Evolutionary conservation across 495 filamentous ascomycete genomes (phyloP).

Genomic region (Daldinia bambusicola): DNA sequence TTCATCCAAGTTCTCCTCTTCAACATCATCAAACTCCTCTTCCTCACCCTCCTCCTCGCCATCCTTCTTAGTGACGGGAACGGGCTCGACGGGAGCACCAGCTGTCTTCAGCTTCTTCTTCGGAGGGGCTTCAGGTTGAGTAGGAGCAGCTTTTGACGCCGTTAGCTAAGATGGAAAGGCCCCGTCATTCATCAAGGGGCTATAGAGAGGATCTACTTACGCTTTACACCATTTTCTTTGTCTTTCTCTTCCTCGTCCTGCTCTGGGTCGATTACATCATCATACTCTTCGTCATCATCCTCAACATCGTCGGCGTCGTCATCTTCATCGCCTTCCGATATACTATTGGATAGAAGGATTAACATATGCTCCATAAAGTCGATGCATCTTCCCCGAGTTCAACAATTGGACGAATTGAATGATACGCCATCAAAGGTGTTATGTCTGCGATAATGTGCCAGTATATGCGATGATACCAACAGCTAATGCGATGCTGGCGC

Average conservation of each 20-base stretch:
- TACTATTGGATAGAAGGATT: constrained; percentile 26
- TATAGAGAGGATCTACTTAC: constrained; percentile 31
- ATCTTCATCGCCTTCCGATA: constrained; percentile 50
- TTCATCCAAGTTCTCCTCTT: constrained; percentile 47
- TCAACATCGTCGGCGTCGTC: constrained; percentile 55
- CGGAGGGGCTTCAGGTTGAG: constrained; percentile 54
- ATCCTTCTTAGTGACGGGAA: constrained; percentile 42
- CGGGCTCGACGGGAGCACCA: constrained; percentile 41
- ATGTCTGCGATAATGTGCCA: constrained; percentile 45
- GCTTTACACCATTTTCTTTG: constrained; percentile 45
- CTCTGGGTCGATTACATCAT: constrained; percentile 47
- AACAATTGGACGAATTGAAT: background rate
- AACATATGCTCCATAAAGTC: constrained; percentile 9
- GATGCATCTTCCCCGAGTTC: background rate
- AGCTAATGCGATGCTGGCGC: constrained; percentile 36
- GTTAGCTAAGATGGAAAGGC: constrained; percentile 27
- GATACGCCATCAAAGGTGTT: background rate
- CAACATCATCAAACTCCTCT: constrained; percentile 45
- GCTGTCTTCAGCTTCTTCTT: constrained; percentile 61
- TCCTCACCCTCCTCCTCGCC: constrained; percentile 49
- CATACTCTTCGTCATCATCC: constrained; percentile 53
- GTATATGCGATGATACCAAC: constrained; percentile 19
- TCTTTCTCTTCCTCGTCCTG: constrained; percentile 32
- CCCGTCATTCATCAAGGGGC: background rate
- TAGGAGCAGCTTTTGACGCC: constrained; percentile 10